phyloP scores from a whole-genome alignment of 2,329 filamentous ascomycete genomes.

The Grosmannia clavigera region DNA sequence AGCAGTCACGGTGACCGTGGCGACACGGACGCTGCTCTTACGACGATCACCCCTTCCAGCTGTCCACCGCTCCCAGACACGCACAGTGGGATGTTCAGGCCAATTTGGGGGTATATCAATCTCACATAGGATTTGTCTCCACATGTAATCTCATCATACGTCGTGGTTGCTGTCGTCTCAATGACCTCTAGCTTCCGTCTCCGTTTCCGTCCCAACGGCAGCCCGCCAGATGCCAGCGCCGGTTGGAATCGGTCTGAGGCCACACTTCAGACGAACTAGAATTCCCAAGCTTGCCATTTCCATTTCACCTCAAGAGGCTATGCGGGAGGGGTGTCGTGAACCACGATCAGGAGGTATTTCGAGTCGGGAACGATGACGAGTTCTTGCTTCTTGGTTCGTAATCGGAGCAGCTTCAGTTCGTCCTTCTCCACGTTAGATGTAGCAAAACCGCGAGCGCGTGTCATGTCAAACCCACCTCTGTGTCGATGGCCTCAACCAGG shows the following conservation, averaged over 20 bases:
- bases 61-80: too few relatives aligned
- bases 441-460: background rate
- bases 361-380: slow-evolving; percentile 70
- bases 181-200: background rate
- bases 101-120: background rate
- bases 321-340: slow-evolving; percentile 68
- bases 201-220: background rate
- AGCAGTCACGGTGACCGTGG: background rate
- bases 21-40: background rate
- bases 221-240: background rate
- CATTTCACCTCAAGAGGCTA: slow-evolving; percentile 20
- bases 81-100: background rate
- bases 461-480: slow-evolving; percentile 37
- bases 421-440: slow-evolving; percentile 34
- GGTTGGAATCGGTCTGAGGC: background rate
- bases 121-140: background rate
- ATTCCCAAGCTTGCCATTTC: background rate
- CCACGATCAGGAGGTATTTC: slow-evolving; percentile 66
- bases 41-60: background rate
- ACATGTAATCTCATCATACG: background rate
- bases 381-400: slow-evolving; percentile 78
- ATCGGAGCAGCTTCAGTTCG: slow-evolving; percentile 60
- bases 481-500: slow-evolving; percentile 60
- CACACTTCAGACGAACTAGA: background rate
- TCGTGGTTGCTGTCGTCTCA: background rate